Percentiles rank a stretch among this genome's conserved stretches.
phyloP scores from a whole-genome alignment of 768 basidiomycete species.

The Clathrus columnatus region DNA sequence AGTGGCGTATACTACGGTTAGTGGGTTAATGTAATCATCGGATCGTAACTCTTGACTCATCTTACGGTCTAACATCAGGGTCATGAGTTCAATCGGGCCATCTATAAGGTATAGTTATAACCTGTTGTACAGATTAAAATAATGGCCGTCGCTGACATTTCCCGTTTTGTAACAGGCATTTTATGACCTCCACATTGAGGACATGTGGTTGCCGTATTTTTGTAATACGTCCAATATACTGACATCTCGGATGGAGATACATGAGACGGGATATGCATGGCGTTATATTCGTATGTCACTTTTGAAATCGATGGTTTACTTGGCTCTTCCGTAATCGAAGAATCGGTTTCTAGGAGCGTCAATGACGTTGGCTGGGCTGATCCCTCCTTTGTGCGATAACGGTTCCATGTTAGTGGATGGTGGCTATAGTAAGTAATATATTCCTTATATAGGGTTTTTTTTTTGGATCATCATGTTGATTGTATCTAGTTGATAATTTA shows the following conservation, averaged over 20 bases:
- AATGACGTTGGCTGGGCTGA: constrained; percentile 92
- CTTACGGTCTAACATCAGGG: constrained; percentile 44
- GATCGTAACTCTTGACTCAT: background rate
- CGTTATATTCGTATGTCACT: constrained; percentile 64
- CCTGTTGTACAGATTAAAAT: constrained; percentile 8
- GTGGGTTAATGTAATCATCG: constrained; percentile 4
- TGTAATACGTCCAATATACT: constrained; percentile 98
- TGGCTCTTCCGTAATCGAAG: constrained; percentile 1
- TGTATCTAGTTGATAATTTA: constrained; percentile 67
- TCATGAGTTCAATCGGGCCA: constrained; percentile 88
- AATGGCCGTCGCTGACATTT: constrained; percentile 6
- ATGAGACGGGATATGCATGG: constrained; percentile 99
- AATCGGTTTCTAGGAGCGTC: constrained; percentile 65
- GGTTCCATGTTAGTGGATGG: constrained; percentile 89
- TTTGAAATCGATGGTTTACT: background rate
- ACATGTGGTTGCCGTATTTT: constrained; percentile 98
- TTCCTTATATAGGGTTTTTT: background rate
- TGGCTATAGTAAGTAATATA: constrained; percentile 60
- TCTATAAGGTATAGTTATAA: constrained; percentile 63
- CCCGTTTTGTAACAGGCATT: constrained; percentile 57
- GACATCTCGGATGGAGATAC: constrained; percentile 93
- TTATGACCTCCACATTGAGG: constrained; percentile 90
- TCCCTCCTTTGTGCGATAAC: constrained; percentile 91
- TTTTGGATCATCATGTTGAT: constrained; percentile 6
- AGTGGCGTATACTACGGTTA: constrained; percentile 83